Base-by-base conservation (phyloP, 2,329 filamentous ascomycete genomes). In the Alternaria sp. region DNA sequence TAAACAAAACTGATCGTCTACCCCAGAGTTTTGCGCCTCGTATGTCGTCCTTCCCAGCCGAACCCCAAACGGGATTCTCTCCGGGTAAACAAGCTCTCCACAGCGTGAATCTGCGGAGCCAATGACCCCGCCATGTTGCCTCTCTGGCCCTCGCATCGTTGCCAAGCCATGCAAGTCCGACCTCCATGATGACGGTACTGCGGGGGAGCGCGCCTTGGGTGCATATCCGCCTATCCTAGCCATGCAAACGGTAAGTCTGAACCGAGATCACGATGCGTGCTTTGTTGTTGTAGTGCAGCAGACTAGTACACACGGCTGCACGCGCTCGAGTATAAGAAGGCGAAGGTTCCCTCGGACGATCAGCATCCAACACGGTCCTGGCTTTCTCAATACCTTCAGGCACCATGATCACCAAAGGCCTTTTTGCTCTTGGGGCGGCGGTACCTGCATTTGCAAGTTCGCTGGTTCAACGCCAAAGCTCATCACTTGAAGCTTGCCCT, bases 401-500 rank as follows among this genome's bases (percentile, higher is more conserved):
- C 63, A 75, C 55, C 59, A 75, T 74, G 71, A 60, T 74, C 26
- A 62, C 61, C 54, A 73, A 69, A 65, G 67, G 54, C 28, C 65
- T 72, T 40, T 44, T 75, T n/a, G 53, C 73, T 45, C 65, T 75
- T 25, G 70, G 69, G 25, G 61, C 66, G n/a, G 71, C 70, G 6
- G 51, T 71, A 32, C 59, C 73, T 25, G 67, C 65, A 5, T 55
- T 73, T 40, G 70, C 67, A 19, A 62, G 56, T 17, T 59, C 59
- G 15, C 49, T 75, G 26, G 66, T 53, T 11, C 58, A 57, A 47
- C 73, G 71, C 26, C 73, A 74, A 44, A 65, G 59, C 51, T 57
- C 63, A 21, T 68, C 71, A 19, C 61, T 75, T 21, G 68, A 70
- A 8, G 53, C 36, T 19, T 93, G 91, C 73, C 89, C 89, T 0